Conservation (phyloP, 208 protist genomes). For the Trypanosoma melophagium region DNA sequence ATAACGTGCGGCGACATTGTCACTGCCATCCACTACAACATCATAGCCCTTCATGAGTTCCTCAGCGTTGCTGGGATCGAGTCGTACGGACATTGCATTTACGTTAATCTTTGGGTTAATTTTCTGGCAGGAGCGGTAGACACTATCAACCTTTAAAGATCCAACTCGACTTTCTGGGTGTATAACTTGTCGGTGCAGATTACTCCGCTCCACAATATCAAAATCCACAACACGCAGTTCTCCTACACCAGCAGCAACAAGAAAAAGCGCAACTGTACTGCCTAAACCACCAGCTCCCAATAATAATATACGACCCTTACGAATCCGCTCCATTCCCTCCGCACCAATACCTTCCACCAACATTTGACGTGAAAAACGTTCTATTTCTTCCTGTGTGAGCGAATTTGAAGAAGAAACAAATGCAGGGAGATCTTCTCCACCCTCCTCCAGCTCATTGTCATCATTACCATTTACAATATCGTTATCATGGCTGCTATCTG, state of each 20-base stretch:
- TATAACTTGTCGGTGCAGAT: constrained; percentile 95
- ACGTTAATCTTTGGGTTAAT: constrained; percentile 64
- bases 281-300: constrained; percentile 95
- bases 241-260: constrained; percentile 92
- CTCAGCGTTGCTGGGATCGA: constrained; percentile 76
- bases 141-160: constrained; percentile 83
- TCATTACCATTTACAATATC: background rate
- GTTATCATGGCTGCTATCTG: background rate
- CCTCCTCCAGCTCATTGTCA: background rate
- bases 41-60: constrained; percentile 70
- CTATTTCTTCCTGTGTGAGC: constrained; percentile 66
- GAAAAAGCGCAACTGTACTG: constrained; percentile 90
- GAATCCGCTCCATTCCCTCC: constrained; percentile 68
- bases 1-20: constrained; percentile 94
- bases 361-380: constrained; percentile 90
- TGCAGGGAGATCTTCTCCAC: background rate
- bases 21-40: constrained; percentile 91
- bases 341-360: constrained; percentile 85
- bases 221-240: constrained; percentile 89
- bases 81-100: constrained; percentile 28
- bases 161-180: constrained; percentile 70
- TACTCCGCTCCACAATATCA: constrained; percentile 92
- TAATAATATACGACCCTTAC: constrained; percentile 66
- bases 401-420: constrained; percentile 30
- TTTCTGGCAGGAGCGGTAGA: constrained; percentile 51